Conservation (phyloP, 164 flowering plant species). For the Magnolia sinica region DNA sequence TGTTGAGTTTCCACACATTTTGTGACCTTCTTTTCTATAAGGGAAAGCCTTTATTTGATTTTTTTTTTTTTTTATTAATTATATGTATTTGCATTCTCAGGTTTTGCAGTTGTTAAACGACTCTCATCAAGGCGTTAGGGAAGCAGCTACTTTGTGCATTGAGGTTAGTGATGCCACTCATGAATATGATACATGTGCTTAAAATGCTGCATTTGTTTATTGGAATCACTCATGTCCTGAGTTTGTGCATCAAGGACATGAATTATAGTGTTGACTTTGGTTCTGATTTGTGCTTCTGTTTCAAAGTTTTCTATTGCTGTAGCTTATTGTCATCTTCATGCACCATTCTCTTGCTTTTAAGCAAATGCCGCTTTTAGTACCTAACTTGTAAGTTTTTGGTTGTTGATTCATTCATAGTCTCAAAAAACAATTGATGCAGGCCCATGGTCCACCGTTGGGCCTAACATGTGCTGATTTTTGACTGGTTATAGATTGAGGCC, state of each 20-base stretch:
- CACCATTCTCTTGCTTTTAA: too few relatives aligned
- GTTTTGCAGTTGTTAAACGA: conserved; percentile 91
- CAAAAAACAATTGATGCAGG: too few relatives aligned
- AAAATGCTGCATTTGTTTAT: neutral
- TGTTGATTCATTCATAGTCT: too few relatives aligned
- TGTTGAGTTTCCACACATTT: conserved; percentile 16
- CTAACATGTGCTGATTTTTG: too few relatives aligned
- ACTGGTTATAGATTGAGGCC: too few relatives aligned
- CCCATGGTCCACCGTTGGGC: too few relatives aligned
- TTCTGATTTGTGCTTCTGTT: too few relatives aligned
- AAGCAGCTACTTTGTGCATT: conserved; percentile 82
- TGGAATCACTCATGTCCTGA: neutral
- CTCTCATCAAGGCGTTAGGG: conserved; percentile 83
- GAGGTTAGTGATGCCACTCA: conserved; percentile 47
- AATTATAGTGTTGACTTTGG: neutral
- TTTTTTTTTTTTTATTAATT: neutral
- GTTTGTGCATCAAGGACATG: too few relatives aligned
- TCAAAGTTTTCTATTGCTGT: too few relatives aligned
- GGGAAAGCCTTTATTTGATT: neutral
- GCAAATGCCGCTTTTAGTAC: too few relatives aligned
- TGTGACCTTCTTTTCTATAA: neutral
- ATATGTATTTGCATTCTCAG: conserved; percentile 32
- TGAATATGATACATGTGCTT: conserved; percentile 11
- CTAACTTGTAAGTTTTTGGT: too few relatives aligned
- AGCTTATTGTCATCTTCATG: too few relatives aligned